Evolutionary conservation across 2,329 filamentous ascomycete genomes (phyloP).

Genomic region (Colletotrichum sp.): DNA sequence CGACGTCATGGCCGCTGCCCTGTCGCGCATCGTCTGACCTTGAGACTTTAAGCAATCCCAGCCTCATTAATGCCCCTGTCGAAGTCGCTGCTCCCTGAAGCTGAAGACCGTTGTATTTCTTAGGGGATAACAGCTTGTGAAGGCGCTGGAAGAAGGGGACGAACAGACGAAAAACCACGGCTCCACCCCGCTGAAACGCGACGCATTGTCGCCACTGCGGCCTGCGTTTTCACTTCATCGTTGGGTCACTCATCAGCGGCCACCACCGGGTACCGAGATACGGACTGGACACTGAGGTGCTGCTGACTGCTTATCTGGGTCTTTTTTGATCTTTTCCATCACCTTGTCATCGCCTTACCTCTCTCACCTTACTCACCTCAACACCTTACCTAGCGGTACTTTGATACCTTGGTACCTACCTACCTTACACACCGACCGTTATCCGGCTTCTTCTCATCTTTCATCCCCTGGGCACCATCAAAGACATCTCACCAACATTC

Average conservation of each 20-base stretch:
- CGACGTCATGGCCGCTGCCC: neutral
- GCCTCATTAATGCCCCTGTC: neutral
- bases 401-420: neutral
- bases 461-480: neutral
- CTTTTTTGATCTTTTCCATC: neutral
- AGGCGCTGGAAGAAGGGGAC: neutral
- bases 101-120: neutral
- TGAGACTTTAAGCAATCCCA: neutral
- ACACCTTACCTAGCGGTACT: neutral
- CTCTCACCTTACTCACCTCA: neutral
- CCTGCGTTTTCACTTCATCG: neutral
- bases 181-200: slow-evolving; percentile 19
- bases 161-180: neutral
- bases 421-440: neutral
- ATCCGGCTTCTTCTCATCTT: neutral
- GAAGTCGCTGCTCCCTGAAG: neutral
- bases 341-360: neutral
- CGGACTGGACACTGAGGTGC: neutral
- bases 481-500: neutral
- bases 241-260: neutral
- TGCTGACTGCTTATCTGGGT: neutral
- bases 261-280: neutral
- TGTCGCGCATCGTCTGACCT: slow-evolving; percentile 3
- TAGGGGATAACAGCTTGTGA: neutral
- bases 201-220: slow-evolving; percentile 18